Evolutionary conservation across 345 rosid species (phyloP), one percentile per base, ranked within the genome.

Genomic region (Fremontodendron californicum): DNA sequence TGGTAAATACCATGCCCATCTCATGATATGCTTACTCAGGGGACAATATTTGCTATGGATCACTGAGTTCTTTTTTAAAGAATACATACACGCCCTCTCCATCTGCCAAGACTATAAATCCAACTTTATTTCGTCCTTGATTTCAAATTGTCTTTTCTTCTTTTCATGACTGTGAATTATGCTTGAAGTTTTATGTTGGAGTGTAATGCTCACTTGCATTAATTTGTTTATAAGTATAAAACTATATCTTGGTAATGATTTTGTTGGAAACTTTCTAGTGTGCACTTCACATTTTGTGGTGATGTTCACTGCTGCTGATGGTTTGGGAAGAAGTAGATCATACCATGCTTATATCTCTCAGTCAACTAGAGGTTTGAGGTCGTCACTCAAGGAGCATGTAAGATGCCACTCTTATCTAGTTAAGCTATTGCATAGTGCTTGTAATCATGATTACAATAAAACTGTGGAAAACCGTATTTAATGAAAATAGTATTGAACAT

Each of bases 271-370:
- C 69, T 82, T 73, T 85, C 82, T 81, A 96, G 99, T 90, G 49
- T 92, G 94, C 63, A 88, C 97, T 81, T 86, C 98, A 58, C 90
- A 96, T 80, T 96, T 93, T 82, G 92, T 93, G 82, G 97, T 88
- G 84, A 89, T 96, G 97, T 93, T 96, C 79, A 87, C 85, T 61
- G 84, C 79, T 63, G 68, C 82, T 82, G 81, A 76, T 77, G 87
- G 82, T 75, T 79, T 81, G 15, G 88, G 82, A 84, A 80, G 76
- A 65, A 85, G 65, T 80, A 89, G 81, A 37, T 71, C 82, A 35
- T 92, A 91, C 86, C 88, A 81, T 82, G 98, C 94, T 62, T 90
- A 96, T 67, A 86, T 96, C 66, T 89, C 97, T 31, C 92, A 85
- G 82, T 96, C 98, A 69, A 96, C 93, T 63, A 89, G 92, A 87